Base-by-base conservation (phyloP, 2,329 filamentous ascomycete genomes). In the Aspergillus fischeri region DNA sequence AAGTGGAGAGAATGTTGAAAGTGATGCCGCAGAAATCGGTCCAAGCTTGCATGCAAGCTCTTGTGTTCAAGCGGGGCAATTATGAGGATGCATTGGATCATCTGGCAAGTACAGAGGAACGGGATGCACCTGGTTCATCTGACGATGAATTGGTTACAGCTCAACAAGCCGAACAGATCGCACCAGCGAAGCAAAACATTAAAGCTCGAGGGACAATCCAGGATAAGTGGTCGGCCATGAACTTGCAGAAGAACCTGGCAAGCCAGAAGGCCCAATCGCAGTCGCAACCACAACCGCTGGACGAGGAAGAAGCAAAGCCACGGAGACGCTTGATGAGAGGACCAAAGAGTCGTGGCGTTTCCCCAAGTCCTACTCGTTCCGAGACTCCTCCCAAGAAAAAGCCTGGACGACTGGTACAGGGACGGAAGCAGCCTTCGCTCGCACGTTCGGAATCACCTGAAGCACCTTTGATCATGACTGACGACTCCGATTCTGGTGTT, bases 191-290 rank as follows among this genome's bases (percentile, higher is more conserved):
- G 63, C 81, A 83, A 61, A 76, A 79, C 51, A 76, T 86, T 32
- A 82, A 83, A 61, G 77, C 76, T 10, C 81, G 81, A 5, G 77
- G 76, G 14, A 80, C 79, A 57, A 84, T 90, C 56, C 79, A 83
- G 58, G 80, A 86, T 59, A 85, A 83, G 66, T 87, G 81, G 76
- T 75, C 78, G 14, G 77, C 78, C 6, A 79, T 77, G 47, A 80
- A 81, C 28, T 32, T 65, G 27, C 64, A 63, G 61, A 72, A 62
- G 63, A 70, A 69, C 45, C 59, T 67, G 4, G 56, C 65, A 6
- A 67, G 47, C 51, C 66, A 61, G 45, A 62, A 63, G 42, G 52
- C 54, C 25, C 57, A 47, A 41, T 25, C 56, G 25, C 47, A 42
- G 14, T n/a, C 44, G 24, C 56, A 48, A 51, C 44, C 35, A 61